phyloP scores from a whole-genome alignment of 768 basidiomycete genomes.

The Sarcodon sp. region DNA sequence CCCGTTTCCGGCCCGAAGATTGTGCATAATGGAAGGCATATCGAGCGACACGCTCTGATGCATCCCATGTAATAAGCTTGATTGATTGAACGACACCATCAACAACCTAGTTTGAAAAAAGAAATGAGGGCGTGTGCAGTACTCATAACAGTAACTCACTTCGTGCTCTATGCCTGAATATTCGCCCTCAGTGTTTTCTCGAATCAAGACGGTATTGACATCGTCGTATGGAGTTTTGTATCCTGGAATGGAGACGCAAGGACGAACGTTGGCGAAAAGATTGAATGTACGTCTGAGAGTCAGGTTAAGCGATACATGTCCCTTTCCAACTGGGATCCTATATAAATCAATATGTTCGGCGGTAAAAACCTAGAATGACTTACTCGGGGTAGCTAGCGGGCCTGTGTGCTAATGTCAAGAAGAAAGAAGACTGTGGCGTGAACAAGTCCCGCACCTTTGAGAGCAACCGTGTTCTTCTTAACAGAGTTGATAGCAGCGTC shows the following conservation, averaged over 20 bases:
- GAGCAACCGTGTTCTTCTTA: slow-evolving; percentile 93
- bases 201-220: slow-evolving; percentile 95
- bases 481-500: slow-evolving; percentile 83
- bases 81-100: slow-evolving; percentile 99
- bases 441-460: slow-evolving; percentile 59
- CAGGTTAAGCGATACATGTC: slow-evolving; percentile 95
- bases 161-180: slow-evolving; percentile 99
- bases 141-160: slow-evolving; percentile 27
- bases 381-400: slow-evolving; percentile 94
- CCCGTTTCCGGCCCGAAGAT: slow-evolving; percentile 73
- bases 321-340: slow-evolving; percentile 73
- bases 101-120: slow-evolving; percentile 46
- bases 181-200: slow-evolving; percentile 99
- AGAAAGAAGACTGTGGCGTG: neutral
- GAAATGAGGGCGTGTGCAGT: neutral
- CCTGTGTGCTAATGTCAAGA: slow-evolving; percentile 28
- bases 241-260: slow-evolving; percentile 90
- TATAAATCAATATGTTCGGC: slow-evolving; percentile 5
- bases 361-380: slow-evolving; percentile 17
- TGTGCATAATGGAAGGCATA: slow-evolving; percentile 99
- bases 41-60: slow-evolving; percentile 94
- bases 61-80: slow-evolving; percentile 98
- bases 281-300: slow-evolving; percentile 96
- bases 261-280: slow-evolving; percentile 96
- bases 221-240: slow-evolving; percentile 98